Conservation (phyloP, 148 eudicot species). For the Silene uniflora region DNA sequence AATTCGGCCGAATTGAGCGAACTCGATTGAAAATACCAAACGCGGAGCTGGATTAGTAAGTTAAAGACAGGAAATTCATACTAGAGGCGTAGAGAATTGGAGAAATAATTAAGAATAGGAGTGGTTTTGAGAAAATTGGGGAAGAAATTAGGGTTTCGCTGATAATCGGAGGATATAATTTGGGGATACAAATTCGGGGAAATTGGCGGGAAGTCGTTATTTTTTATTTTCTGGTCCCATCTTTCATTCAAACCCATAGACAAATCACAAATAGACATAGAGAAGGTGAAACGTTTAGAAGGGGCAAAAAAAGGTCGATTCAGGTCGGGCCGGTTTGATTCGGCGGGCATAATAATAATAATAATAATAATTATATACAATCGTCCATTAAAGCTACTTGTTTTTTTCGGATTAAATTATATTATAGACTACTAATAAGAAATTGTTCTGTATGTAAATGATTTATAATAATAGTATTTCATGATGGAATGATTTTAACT, state of each 20-base stretch:
- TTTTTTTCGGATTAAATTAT: no score
- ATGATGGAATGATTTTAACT: no score
- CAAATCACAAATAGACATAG: no score
- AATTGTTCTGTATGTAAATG: no score
- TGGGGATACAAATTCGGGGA: background rate
- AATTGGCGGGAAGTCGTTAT: constrained; percentile 24
- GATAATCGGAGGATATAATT: background rate
- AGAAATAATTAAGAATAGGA: background rate
- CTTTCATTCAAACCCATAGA: background rate
- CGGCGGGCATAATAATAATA: no score
- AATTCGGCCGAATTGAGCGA: background rate
- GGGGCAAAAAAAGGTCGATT: no score
- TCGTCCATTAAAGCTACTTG: no score
- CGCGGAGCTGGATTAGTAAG: background rate
- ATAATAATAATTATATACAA: no score
- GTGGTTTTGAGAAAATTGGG: background rate
- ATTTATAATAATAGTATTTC: no score
- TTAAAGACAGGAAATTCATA: background rate
- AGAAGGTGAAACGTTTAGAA: no score
- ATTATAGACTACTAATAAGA: no score
- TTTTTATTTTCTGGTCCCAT: background rate
- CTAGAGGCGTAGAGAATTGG: background rate
- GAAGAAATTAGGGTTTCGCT: constrained; percentile 10
- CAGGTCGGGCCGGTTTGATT: no score
- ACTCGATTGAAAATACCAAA: background rate